Percentiles rank a stretch among this genome's conserved stretches.
These are phyloP conservation scores for Juglanconis sp. DNA, from an alignment of 2,329 filamentous ascomycete species.

Conservation along the genomic window DNA sequence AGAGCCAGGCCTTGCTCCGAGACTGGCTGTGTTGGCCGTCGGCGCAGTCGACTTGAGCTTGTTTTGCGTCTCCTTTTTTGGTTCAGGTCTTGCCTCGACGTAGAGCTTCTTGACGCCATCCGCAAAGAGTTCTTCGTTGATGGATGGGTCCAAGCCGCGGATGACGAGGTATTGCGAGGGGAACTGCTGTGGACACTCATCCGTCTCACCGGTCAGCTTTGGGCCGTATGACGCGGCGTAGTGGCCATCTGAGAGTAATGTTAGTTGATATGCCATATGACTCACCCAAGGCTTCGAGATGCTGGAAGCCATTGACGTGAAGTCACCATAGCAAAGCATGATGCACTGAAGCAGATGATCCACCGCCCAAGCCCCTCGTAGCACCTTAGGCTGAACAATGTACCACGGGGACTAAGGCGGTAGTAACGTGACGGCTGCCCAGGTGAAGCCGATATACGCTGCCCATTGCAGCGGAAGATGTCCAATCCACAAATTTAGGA, in stretches of 20 bases:
- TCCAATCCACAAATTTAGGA: background rate
- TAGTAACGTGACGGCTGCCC: background rate
- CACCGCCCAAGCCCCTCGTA: background rate
- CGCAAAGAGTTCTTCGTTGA: slow-evolving; percentile 70
- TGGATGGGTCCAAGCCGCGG: slow-evolving; percentile 65
- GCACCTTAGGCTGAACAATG: background rate
- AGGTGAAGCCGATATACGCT: too few species aligned
- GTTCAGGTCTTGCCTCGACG: slow-evolving; percentile 44
- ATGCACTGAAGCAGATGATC: background rate
- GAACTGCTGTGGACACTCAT: slow-evolving; percentile 43
- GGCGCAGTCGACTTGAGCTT: slow-evolving; percentile 60
- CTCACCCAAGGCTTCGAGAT: background rate
- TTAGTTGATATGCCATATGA: background rate
- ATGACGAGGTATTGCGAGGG: slow-evolving; percentile 76
- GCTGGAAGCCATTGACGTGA: background rate
- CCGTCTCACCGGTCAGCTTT: slow-evolving; percentile 40
- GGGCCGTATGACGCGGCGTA: slow-evolving; percentile 28
- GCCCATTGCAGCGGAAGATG: background rate
- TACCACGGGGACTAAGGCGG: background rate
- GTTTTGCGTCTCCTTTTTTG: slow-evolving; percentile 39
- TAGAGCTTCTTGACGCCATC: slow-evolving; percentile 73
- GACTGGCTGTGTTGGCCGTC: slow-evolving; percentile 52
- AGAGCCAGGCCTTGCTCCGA: slow-evolving; percentile 71
- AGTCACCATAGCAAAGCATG: background rate
- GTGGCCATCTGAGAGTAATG: slow-evolving; percentile 15